Evolutionary conservation across 371 early-diverging fungal species (phyloP).

Genomic region (Apophysomyces ossiformis): DNA sequence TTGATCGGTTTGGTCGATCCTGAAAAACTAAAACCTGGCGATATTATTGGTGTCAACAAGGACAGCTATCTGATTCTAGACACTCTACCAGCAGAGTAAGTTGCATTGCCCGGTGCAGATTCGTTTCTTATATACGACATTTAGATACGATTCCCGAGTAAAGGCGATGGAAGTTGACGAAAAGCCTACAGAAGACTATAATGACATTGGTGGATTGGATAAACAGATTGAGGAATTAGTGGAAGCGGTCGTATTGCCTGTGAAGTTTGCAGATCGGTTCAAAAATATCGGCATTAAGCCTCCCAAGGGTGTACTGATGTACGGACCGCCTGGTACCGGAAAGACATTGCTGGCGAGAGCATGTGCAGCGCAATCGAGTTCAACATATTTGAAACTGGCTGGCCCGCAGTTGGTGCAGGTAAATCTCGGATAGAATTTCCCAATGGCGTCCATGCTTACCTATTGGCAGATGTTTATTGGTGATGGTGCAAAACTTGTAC

Average conservation of each 20-base stretch:
- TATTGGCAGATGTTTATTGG: slow-evolving; percentile 96
- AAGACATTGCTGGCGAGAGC: slow-evolving; percentile 77
- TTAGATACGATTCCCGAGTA: slow-evolving; percentile 96
- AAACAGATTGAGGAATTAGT: slow-evolving; percentile 41
- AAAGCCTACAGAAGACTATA: slow-evolving; percentile 99
- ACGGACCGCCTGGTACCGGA: slow-evolving; percentile 97
- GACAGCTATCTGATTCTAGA: slow-evolving; percentile 99
- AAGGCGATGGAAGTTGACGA: slow-evolving; percentile 99
- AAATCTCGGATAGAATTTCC: slow-evolving; percentile 37
- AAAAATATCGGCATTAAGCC: slow-evolving; percentile 96
- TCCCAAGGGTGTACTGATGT: slow-evolving; percentile 94
- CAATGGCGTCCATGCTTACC: background rate
- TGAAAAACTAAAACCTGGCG: slow-evolving; percentile 94
- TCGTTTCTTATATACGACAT: background rate
- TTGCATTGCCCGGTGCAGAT: background rate
- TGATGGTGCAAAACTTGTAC: slow-evolving; percentile 98
- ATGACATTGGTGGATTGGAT: slow-evolving; percentile 48
- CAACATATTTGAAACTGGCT: slow-evolving; percentile 96
- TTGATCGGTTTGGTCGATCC: slow-evolving; percentile 98
- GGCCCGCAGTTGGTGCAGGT: slow-evolving; percentile 98
- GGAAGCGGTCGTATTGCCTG: slow-evolving; percentile 37
- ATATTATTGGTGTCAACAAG: slow-evolving; percentile 99
- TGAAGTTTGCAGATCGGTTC: slow-evolving; percentile 60
- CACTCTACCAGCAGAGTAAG: slow-evolving; percentile 96
- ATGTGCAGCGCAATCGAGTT: slow-evolving; percentile 72